Evolutionary conservation across 1,139 yeast genomes (phyloP), one percentile per base, ranked within the genome.

Genomic region (Candida tetrigidarum): DNA sequence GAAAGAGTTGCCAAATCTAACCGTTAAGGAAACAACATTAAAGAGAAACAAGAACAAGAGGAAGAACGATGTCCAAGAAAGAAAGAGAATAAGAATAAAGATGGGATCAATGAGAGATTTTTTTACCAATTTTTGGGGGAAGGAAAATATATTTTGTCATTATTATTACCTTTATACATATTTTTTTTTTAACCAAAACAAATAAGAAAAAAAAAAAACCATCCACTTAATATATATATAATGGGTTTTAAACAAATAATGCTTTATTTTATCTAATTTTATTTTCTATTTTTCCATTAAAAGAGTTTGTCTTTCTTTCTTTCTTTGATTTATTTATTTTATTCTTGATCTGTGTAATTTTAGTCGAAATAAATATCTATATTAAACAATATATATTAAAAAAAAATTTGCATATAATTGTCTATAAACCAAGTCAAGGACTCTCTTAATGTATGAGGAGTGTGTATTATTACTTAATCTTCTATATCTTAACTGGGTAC

Each of bases 1-100:
- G 99, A 95, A 86, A 96, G 99, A 88, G 99, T 93, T 78, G 99
- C 99, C 77, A 93, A 93, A 83, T 91, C 98, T 77, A 93, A 93
- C 96, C 98, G 99, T 90, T 93, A 93, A 87, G 66, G 54, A 29
- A 40, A 39, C 18, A 20, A n/a, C n/a, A n/a, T n/a, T n/a, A 25
- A n/a, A 40, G 33, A 22, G 27, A 28, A 37, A 12, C 11, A 16
- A 30, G 37, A 22, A 20, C 19, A 38, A 29, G 29, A 38, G 32
- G 29, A 38, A 38, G 28, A 14, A 16, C 20, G 22, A 34, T 37
- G 12, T 19, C 16, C 22, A 20, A 33, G 27, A 37, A 20, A 37
- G 41, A 22, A 30, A 20, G 26, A 38, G 14, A 23, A 22, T n/a
- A 23, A 37, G 35, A 26, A 39, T n/a, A n/a, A n/a, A n/a, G n/a